Conservation (phyloP, 2,329 filamentous ascomycete species). For the Escovopsis sp. region DNA sequence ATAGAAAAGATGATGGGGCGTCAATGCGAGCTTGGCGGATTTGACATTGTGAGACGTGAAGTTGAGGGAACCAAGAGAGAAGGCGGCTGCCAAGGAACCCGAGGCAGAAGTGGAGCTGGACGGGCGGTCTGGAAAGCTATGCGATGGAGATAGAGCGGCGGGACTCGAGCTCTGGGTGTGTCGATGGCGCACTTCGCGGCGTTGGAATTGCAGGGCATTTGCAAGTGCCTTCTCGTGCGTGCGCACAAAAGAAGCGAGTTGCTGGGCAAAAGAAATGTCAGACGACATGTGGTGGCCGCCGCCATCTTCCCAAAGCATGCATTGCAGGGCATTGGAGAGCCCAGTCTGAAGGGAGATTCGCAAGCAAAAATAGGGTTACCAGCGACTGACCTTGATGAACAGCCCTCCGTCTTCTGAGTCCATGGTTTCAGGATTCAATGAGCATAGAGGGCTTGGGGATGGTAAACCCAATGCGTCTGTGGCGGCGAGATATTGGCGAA, state of each 20-base stretch:
- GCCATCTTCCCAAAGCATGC: no score
- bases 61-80: constrained; percentile 72
- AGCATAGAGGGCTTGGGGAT: constrained; percentile 1
- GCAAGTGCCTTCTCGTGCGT: constrained; percentile 95
- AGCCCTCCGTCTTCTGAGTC: constrained; percentile 80
- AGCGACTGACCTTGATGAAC: constrained; percentile 88
- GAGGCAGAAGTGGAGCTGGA: constrained; percentile 54
- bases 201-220: constrained; percentile 73
- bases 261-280: constrained; percentile 34
- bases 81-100: constrained; percentile 62
- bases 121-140: constrained; percentile 45
- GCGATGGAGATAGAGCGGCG: constrained; percentile 36
- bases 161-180: constrained; percentile 49
- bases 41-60: constrained; percentile 78
- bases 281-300: no score
- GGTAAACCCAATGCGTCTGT: neutral
- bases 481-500: no score
- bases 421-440: constrained; percentile 34
- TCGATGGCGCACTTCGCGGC: constrained; percentile 59
- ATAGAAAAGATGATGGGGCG: constrained; percentile 93
- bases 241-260: constrained; percentile 88
- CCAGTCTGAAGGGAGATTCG: no score
- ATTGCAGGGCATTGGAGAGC: no score
- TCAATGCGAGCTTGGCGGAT: constrained; percentile 80
- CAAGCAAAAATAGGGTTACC: neutral